phyloP scores from a whole-genome alignment of 83 land plant genomes.

The Picea abies region DNA sequence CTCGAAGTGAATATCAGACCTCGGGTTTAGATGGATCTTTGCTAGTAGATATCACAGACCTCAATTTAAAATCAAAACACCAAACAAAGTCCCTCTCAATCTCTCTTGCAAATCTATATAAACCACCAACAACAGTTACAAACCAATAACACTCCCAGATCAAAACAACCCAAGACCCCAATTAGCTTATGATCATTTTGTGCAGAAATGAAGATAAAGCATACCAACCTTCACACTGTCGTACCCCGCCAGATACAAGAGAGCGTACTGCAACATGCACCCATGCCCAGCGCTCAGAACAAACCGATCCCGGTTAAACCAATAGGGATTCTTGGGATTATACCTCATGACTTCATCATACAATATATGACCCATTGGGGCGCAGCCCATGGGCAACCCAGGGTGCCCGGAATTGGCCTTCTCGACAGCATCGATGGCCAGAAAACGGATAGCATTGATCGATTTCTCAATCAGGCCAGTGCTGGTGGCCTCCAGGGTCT shows the following conservation, averaged over 20 bases:
- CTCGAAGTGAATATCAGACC: too few relatives aligned
- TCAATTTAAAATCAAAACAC: too few relatives aligned
- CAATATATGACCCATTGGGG: conserved; percentile 91
- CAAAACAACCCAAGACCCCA: too few relatives aligned
- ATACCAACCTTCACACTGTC: conserved; percentile 78
- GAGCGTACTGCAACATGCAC: conserved; percentile 96
- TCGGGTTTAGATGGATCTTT: too few relatives aligned
- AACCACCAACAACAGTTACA: too few relatives aligned
- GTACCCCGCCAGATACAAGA: conserved; percentile 92
- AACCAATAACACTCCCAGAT: too few relatives aligned
- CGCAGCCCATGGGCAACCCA: conserved; percentile 97
- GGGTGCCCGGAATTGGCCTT: conserved; percentile 99
- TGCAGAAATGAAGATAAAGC: background rate
- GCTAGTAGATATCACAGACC: too few relatives aligned
- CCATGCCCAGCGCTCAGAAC: conserved; percentile 96
- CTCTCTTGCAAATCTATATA: too few relatives aligned
- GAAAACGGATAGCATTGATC: conserved; percentile 81
- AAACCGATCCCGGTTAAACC: conserved; percentile 92
- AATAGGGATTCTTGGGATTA: conserved; percentile 94
- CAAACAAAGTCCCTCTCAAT: too few relatives aligned
- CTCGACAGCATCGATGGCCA: conserved; percentile 94
- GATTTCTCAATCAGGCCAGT: conserved; percentile 63
- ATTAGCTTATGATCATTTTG: too few relatives aligned
- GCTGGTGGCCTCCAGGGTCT: conserved; percentile 51
- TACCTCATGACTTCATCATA: conserved; percentile 93